Percentiles rank a stretch among this genome's conserved stretches.
These are phyloP conservation scores for Pyricularia sp. DNA, from an alignment of 2,329 filamentous ascomycete genomes.

Conservation along the genomic window DNA sequence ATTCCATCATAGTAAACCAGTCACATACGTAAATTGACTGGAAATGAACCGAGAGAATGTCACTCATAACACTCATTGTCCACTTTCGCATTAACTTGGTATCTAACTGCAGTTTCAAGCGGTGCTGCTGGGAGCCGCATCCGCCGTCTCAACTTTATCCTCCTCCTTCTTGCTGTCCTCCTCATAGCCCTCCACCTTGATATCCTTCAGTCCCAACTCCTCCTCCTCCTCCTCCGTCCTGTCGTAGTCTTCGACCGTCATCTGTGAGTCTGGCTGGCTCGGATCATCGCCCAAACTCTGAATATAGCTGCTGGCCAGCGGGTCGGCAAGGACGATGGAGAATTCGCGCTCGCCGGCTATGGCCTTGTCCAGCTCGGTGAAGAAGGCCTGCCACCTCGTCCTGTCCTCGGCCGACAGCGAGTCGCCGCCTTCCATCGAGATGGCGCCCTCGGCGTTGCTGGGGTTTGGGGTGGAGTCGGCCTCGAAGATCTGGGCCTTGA, in stretches of 20 bases:
- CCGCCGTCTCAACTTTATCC: not conserved
- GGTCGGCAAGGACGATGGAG: constrained; percentile 72
- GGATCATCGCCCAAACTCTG: constrained; percentile 76
- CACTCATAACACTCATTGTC: not conserved
- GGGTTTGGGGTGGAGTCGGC: not conserved
- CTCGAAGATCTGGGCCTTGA: constrained; percentile 71
- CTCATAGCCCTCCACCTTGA: constrained; percentile 83
- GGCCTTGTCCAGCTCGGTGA: constrained; percentile 59
- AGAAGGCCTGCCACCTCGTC: constrained; percentile 69
- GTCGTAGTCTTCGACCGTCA: constrained; percentile 70
- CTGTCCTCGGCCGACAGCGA: constrained; percentile 56
- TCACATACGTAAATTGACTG: not conserved
- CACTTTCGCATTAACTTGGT: not conserved
- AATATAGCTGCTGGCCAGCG: constrained; percentile 84
- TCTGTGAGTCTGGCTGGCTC: constrained; percentile 57
- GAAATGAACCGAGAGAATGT: not conserved
- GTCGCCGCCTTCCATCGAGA: constrained; percentile 53
- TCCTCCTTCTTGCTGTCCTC: constrained; percentile 27
- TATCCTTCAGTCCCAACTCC: constrained; percentile 78
- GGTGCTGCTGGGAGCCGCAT: not conserved
- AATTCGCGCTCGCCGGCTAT: constrained; percentile 73
- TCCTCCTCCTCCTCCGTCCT: constrained; percentile 89
- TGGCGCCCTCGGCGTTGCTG: constrained; percentile 49
- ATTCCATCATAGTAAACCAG: not conserved
- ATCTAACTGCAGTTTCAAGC: not conserved